Evolutionary conservation across 192 early-diverging fungal species (phyloP), one percentile per base, ranked within the genome.

Genomic region (Backusella circina): DNA sequence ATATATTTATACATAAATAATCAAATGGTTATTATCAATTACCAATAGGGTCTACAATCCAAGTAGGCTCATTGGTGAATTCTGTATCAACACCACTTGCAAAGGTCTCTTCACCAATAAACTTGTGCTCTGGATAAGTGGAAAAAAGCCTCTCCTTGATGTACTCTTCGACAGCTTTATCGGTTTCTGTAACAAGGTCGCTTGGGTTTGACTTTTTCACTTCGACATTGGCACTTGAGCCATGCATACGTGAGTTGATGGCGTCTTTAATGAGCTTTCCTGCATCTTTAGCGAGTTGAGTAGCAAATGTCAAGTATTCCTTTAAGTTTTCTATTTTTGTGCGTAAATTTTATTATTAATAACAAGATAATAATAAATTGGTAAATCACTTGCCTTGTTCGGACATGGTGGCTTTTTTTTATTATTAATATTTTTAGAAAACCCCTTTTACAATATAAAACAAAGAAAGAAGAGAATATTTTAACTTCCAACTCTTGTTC

Each of bases 21-120:
- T 36, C 9, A 21, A 10, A 18, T 26, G 2, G 2, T 3, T 38
- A 28, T 72, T 18, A 54, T 16, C 5, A 77, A 71, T 76, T 72
- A 88, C 84, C 90, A 73, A 95, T 90, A 1, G 96, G 96, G 75
- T 98, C 95, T 23, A 97, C 92, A 57, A 96, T 91, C 95, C 95
- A 96, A 0, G 95, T 96, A 13, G 93, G 94, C 16, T 88, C 85
- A 74, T 92, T 77, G 21, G 91, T 91, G 47, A 94, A 80, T 8
- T 70, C 69, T 75, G 85, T 86, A 28, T 81, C 70, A 41, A 78
- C 79, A 36, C 84, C 90, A 75, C 81, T 88, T 21, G 93, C 87
- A 28, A 89, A 85, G 3, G 93, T 89, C 74, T 97, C 96, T 76
- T 98, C 94, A 70, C 97, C 97, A 39, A 99, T 93, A 77, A 99